These are phyloP conservation scores for Vigna angularis DNA, from an alignment of 306 rosid genomes.

Conservation along the genomic window DNA sequence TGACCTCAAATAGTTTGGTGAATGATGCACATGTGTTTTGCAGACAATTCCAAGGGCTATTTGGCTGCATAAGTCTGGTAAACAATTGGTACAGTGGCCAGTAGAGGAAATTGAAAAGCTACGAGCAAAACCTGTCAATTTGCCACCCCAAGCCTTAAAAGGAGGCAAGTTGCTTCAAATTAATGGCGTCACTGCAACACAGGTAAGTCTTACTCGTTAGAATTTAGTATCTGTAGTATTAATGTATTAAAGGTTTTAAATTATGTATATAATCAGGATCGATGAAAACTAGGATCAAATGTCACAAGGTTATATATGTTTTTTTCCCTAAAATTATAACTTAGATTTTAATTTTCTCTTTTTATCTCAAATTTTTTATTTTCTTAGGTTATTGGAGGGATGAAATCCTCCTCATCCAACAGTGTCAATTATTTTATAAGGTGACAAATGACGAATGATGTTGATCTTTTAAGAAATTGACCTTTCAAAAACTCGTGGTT, in stretches of 20 bases:
- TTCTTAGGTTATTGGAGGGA: no score
- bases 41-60: constrained; percentile 77
- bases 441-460: no score
- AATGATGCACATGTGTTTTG: constrained; percentile 30
- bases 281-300: no score
- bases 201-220: constrained; percentile 45
- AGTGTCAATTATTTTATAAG: no score
- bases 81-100: constrained; percentile 86
- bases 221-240: background rate
- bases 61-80: constrained; percentile 72
- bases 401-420: no score
- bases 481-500: no score
- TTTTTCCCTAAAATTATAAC: no score
- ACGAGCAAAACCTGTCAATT: constrained; percentile 48
- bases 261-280: background rate
- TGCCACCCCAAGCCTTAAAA: constrained; percentile 49
- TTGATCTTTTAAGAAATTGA: no score
- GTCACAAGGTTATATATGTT: no score
- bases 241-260: background rate
- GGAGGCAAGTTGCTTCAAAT: constrained; percentile 54
- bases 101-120: constrained; percentile 69
- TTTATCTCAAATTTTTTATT: no score
- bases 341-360: no score
- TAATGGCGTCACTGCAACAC: constrained; percentile 59
- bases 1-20: constrained; percentile 1